Percentiles rank a stretch among this genome's conserved stretches.
These are phyloP conservation scores for Scutellaria minor DNA, from an alignment of 257 asterid genomes.

Conservation along the genomic window DNA sequence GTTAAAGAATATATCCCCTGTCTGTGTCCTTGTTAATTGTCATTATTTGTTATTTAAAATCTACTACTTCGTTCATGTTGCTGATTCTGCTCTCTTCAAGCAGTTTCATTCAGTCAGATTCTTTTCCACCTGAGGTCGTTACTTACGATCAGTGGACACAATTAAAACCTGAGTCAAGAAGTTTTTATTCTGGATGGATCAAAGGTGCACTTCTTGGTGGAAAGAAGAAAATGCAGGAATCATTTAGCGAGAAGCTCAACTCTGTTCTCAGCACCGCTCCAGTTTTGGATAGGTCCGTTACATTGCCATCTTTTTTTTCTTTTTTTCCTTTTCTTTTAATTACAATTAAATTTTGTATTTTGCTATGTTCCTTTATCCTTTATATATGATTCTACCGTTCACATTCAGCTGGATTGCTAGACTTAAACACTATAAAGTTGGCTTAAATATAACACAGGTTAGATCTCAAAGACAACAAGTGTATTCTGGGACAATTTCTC, in stretches of 20 bases:
- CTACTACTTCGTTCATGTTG: conserved; percentile 7
- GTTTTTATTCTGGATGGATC: conserved; percentile 66
- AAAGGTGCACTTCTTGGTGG: conserved; percentile 68
- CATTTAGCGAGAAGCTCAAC: conserved; percentile 60
- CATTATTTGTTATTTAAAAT: not conserved
- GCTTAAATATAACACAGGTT: conserved; percentile 53
- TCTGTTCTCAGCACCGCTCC: conserved; percentile 80
- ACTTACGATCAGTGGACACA: conserved; percentile 67
- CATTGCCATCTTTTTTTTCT: not conserved
- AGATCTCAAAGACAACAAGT: conserved; percentile 67
- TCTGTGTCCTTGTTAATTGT: not conserved
- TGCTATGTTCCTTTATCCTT: not conserved
- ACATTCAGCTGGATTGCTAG: not conserved
- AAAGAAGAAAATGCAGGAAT: conserved; percentile 68
- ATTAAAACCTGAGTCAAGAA: conserved; percentile 56
- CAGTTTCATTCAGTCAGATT: conserved; percentile 47
- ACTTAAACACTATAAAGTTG: not conserved
- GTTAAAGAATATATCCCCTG: too few species aligned
- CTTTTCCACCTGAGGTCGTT: conserved; percentile 72
- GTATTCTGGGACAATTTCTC: conserved; percentile 71
- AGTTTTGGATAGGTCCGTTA: conserved; percentile 72
- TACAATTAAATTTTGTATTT: not conserved
- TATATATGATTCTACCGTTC: not conserved
- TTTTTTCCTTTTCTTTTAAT: not conserved
- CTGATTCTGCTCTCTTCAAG: conserved; percentile 35